Evolutionary conservation across 1,139 yeast genomes (phyloP).

Genomic region (Yamadazyma jaroonii): DNA sequence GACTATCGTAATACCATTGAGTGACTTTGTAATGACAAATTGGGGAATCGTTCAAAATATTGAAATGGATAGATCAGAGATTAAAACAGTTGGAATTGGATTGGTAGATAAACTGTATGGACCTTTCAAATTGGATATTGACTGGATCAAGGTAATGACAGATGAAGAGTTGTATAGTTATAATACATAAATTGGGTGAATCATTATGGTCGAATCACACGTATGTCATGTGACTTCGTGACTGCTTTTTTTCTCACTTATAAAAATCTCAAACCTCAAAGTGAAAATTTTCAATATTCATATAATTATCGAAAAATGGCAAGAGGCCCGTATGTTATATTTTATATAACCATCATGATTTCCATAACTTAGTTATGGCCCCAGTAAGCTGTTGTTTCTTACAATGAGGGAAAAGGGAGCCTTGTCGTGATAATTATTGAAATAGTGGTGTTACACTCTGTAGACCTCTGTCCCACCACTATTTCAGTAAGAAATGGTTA

Average conservation of each 20-base stretch:
- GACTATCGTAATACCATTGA: slow-evolving; percentile 71
- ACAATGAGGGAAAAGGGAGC: slow-evolving; percentile 21
- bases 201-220: neutral
- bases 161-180: slow-evolving; percentile 40
- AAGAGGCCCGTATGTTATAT: slow-evolving; percentile 83
- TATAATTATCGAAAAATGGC: slow-evolving; percentile 56
- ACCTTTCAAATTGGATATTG: slow-evolving; percentile 66
- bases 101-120: slow-evolving; percentile 79
- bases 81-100: slow-evolving; percentile 77
- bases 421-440: slow-evolving; percentile 26
- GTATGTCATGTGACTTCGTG: slow-evolving; percentile 1
- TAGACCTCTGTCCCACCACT: neutral
- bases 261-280: neutral
- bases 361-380: slow-evolving; percentile 6
- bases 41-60: slow-evolving; percentile 75
- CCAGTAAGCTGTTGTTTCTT: slow-evolving; percentile 11
- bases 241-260: neutral
- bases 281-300: neutral
- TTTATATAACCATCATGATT: neutral
- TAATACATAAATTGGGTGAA: neutral
- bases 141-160: slow-evolving; percentile 70
- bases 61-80: slow-evolving; percentile 58
- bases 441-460: slow-evolving; percentile 1
- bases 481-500: neutral
- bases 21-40: slow-evolving; percentile 79